phyloP scores from a whole-genome alignment of 2,329 filamentous ascomycete genomes.

The Penicillium sp. region DNA sequence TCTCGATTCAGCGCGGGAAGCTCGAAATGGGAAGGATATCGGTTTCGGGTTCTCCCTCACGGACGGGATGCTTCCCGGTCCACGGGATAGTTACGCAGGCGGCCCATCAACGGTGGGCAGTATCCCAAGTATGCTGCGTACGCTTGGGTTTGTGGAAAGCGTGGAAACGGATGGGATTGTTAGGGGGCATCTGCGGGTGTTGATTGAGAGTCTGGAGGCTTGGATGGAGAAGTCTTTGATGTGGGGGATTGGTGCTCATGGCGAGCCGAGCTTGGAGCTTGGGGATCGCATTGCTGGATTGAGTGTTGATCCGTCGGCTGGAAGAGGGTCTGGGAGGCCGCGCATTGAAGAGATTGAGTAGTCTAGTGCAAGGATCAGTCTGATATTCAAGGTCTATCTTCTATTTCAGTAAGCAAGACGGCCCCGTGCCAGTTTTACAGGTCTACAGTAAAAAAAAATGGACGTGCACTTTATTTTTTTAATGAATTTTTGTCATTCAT shows the following conservation, averaged over 20 bases:
- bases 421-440: background rate
- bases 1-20: conserved; percentile 39
- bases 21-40: conserved; percentile 28
- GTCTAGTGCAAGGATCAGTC: background rate
- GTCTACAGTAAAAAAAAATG: background rate
- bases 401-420: background rate
- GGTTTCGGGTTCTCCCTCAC: conserved; percentile 45
- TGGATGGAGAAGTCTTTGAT: conserved; percentile 47
- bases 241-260: conserved; percentile 37
- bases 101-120: conserved; percentile 37
- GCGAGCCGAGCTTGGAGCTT: conserved; percentile 34
- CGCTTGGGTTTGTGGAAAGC: conserved; percentile 40
- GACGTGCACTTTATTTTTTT: background rate
- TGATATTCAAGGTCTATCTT: too few relatives aligned
- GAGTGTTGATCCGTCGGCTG: conserved; percentile 36
- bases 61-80: conserved; percentile 11
- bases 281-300: conserved; percentile 43
- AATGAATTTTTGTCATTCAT: background rate
- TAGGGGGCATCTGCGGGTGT: conserved; percentile 40
- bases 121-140: conserved; percentile 41
- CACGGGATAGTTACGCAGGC: background rate
- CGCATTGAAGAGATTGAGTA: conserved; percentile 49
- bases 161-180: conserved; percentile 42
- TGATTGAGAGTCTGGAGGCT: conserved; percentile 46
- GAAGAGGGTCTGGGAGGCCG: conserved; percentile 23